Evolutionary conservation across 345 rosid genomes (phyloP).

Genomic region (Eucalyptus shirleyi): DNA sequence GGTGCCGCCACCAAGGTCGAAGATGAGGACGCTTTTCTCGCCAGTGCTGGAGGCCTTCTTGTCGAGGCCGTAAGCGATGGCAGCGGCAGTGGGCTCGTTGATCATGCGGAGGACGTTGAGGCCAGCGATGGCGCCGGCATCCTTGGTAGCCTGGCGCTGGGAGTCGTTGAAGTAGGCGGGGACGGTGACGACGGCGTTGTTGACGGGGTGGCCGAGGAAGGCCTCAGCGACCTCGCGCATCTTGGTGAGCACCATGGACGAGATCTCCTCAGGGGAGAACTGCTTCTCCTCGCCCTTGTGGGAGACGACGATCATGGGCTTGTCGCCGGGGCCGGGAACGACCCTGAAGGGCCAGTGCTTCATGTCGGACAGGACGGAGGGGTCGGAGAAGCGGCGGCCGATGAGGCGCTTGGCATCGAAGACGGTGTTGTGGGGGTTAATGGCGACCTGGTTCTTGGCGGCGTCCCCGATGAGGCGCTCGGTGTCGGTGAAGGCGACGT

Average conservation of each 20-base stretch:
- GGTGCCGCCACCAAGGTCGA: slow-evolving; percentile 23
- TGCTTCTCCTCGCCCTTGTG: slow-evolving; percentile 13
- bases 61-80: slow-evolving; percentile 18
- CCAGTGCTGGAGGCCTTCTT: slow-evolving; percentile 9
- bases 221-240: slow-evolving; percentile 5
- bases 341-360: slow-evolving; percentile 16
- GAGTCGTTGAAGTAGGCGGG: slow-evolving; percentile 41
- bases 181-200: slow-evolving; percentile 16
- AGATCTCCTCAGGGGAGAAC: slow-evolving; percentile 11
- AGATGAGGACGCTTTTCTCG: slow-evolving; percentile 14
- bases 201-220: neutral
- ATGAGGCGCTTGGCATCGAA: slow-evolving; percentile 17
- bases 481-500: slow-evolving; percentile 22
- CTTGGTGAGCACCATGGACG: slow-evolving; percentile 9
- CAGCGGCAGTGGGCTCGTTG: slow-evolving; percentile 18
- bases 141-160: slow-evolving; percentile 42
- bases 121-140: slow-evolving; percentile 34
- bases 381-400: slow-evolving; percentile 11
- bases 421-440: slow-evolving; percentile 21
- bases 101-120: slow-evolving; percentile 18
- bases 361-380: slow-evolving; percentile 6
- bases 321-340: slow-evolving; percentile 2
- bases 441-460: slow-evolving; percentile 23
- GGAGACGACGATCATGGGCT: slow-evolving; percentile 13
- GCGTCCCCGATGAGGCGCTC: slow-evolving; percentile 23